A percentile compares a stretch with the other conserved stretches of the same genome.
Evolutionary conservation across 2,329 filamentous ascomycete species (phyloP).

Genomic region (Claviceps sp.): DNA sequence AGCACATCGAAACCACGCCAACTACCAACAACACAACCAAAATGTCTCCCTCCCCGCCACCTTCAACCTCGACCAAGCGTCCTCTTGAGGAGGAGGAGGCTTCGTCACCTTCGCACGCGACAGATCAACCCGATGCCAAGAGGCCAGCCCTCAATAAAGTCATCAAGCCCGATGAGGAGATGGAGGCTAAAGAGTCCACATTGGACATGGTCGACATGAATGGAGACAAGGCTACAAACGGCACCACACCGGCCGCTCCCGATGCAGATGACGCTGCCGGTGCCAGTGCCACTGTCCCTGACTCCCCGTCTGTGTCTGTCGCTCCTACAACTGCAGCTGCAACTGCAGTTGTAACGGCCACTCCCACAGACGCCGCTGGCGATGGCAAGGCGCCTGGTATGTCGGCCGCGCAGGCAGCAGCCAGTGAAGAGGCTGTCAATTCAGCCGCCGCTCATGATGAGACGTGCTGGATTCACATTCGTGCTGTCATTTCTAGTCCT

Average conservation of each 20-base stretch:
- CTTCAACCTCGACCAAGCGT: constrained; percentile 66
- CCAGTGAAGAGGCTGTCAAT: constrained; percentile 21
- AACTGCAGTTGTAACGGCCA: constrained; percentile 4
- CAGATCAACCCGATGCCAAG: constrained; percentile 93
- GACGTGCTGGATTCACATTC: constrained; percentile 91
- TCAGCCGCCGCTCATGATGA: constrained; percentile 62
- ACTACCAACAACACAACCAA: constrained; percentile 17
- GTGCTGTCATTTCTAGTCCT: constrained; percentile 91
- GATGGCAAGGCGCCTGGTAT: constrained; percentile 12
- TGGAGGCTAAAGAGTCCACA: constrained; percentile 26
- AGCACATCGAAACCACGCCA: constrained; percentile 12
- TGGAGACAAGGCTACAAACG: constrained; percentile 36
- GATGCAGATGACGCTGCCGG: constrained; percentile 3
- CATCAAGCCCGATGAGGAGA: constrained; percentile 51
- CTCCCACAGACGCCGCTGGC: constrained; percentile 19
- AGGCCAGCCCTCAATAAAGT: constrained; percentile 91
- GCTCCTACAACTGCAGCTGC: too few relatives aligned
- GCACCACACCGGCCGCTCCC: constrained; percentile 25
- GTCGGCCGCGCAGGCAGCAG: constrained; percentile 14
- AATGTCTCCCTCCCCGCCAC: constrained; percentile 61
- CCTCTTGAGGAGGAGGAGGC: constrained; percentile 97
- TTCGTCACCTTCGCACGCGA: constrained; percentile 81
- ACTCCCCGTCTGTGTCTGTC: too few relatives aligned
- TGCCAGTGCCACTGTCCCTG: too few relatives aligned
- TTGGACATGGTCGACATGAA: constrained; percentile 32